phyloP scores from a whole-genome alignment of 2,329 filamentous ascomycete species.

The Apiospora phragmitis region DNA sequence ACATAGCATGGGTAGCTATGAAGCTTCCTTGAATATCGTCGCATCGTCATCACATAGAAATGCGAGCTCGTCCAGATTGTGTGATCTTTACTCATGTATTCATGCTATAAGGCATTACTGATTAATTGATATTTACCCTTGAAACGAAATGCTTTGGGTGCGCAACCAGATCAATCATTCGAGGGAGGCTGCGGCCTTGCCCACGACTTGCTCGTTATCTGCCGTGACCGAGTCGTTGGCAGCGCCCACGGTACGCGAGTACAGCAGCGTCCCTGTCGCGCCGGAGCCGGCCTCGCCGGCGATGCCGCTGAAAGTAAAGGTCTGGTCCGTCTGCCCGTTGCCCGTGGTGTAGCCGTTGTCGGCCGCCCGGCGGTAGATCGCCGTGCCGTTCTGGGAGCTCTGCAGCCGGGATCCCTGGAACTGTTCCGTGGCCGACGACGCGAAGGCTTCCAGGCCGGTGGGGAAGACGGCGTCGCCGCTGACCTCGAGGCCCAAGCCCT shows the following conservation, averaged over 20 bases:
- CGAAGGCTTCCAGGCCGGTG: conserved; percentile 60
- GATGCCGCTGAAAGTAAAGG: conserved; percentile 54
- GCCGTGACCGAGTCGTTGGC: conserved; percentile 28
- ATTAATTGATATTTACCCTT: too few species aligned
- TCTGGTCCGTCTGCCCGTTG: conserved; percentile 57
- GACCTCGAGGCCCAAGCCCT: conserved; percentile 40
- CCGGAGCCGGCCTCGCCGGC: conserved; percentile 21
- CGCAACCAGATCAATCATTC: too few species aligned
- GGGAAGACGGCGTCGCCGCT: conserved; percentile 50
- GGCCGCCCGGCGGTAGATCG: conserved; percentile 50
- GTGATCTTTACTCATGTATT: too few species aligned
- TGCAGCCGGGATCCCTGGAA: conserved; percentile 34
- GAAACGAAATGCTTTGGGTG: too few species aligned
- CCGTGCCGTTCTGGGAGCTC: conserved; percentile 60
- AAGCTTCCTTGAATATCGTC: too few species aligned
- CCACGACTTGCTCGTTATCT: conserved; percentile 15
- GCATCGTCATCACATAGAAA: too few species aligned
- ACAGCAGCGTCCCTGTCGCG: conserved; percentile 45
- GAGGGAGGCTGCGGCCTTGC: neutral
- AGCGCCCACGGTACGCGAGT: conserved; percentile 52
- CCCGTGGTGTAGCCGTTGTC: conserved; percentile 49
- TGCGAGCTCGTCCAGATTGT: too few species aligned
- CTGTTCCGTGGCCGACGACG: conserved; percentile 22
- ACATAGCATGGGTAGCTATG: too few species aligned
- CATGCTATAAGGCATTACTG: too few species aligned